Base-by-base conservation (phyloP, 768 basidiomycete genomes). In the Mycena polygramma region DNA sequence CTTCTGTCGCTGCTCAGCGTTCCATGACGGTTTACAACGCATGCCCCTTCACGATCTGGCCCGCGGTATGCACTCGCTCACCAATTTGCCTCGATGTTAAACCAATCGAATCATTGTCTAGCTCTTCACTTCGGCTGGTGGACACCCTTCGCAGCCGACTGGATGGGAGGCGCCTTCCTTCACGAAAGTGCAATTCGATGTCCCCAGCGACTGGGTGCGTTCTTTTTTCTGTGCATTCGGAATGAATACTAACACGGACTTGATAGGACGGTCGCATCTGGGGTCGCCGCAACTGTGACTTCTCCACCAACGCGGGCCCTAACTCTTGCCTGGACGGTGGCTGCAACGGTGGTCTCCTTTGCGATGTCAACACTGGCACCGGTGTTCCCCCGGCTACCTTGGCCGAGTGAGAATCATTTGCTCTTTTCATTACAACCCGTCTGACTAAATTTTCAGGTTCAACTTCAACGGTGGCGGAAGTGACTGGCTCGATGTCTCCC, bases 181-280 rank as follows among this genome's bases (percentile, higher is more conserved):
- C 81, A 2, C 79, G 13, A 52, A 74, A 10, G 78, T 79, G n/a
- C 74, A 73, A 17, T 82, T 85, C 77, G 59, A 68, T n/a, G 85
- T 89, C 37, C 85, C 87, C 11, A 81, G 83, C 68, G 79, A 83
- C 72, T 89, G 88, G 88, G 77, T 87, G 1, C 85, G 86, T n/a
- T 79, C 86, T 57, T 85, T 88, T 63, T 88, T 49, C 22, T 24
- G 59, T 5, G 1, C 2, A 24, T 11, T 45, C n/a, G 8, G 14
- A 35, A 26, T n/a, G 22, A n/a, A 24, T 4, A 49, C 39, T 54
- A 19, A 57, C 41, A 22, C 19, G 35, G 37, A 55, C 17, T 9
- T 17, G 14, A 26, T 54, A 54, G 67, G 45, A 63, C 8, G 51
- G 57, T 41, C 48, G 86, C 46, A 83, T 88, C 65, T 87, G 87